Evolutionary conservation across 805 yeast species (phyloP).

Genomic region (Pichia californica): DNA sequence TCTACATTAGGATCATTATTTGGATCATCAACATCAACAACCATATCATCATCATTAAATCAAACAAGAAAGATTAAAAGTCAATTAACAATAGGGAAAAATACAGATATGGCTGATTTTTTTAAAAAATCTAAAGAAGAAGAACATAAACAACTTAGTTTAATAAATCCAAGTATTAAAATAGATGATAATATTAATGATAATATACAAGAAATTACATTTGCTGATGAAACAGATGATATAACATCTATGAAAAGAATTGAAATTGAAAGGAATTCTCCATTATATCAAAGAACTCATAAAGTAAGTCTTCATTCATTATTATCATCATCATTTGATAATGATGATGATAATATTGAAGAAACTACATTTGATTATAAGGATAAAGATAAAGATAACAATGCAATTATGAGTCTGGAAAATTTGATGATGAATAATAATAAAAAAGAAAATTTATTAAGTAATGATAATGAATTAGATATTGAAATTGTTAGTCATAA

Average conservation of each 20-base stretch:
- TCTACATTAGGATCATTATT: not conserved
- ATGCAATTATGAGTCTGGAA: conserved; percentile 1
- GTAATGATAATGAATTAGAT: conserved; percentile 37
- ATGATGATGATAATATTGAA: conserved; percentile 5
- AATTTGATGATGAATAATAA: not conserved
- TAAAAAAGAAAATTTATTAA: conserved; percentile 14
- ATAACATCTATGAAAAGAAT: conserved; percentile 22
- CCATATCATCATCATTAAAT: not conserved
- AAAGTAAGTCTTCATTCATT: conserved; percentile 6
- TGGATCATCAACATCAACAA: not conserved
- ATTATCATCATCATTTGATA: conserved; percentile 6
- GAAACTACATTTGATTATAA: conserved; percentile 11
- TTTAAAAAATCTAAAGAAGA: conserved; percentile 10
- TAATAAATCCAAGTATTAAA: no score
- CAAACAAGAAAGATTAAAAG: conserved; percentile 4
- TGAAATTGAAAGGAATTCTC: conserved; percentile 29
- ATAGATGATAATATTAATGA: not conserved
- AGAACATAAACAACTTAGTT: conserved; percentile 7
- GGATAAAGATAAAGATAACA: not conserved
- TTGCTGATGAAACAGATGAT: conserved; percentile 7
- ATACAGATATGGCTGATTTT: conserved; percentile 10
- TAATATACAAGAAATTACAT: conserved; percentile 2
- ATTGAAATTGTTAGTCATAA: conserved; percentile 31
- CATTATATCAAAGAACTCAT: conserved; percentile 17
- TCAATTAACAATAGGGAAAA: conserved; percentile 9